phyloP scores from a whole-genome alignment of 306 rosid species.

The Bauhinia variegata region DNA sequence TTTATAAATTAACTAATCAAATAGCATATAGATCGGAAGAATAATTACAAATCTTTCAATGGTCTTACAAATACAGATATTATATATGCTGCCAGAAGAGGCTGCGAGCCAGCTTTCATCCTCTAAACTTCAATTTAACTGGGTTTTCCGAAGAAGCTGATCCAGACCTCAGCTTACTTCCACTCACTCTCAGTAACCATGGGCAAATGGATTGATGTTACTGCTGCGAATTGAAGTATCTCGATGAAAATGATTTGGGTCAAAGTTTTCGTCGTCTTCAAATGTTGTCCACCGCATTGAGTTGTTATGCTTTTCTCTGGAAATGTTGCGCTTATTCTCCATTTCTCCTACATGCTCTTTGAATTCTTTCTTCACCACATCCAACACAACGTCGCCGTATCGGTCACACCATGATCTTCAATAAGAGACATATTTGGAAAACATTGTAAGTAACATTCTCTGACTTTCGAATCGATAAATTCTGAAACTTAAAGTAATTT shows the following conservation, averaged over 20 bases:
- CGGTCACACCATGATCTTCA: slow-evolving; percentile 79
- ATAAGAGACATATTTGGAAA: not conserved
- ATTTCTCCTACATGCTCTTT: slow-evolving; percentile 77
- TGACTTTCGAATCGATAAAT: slow-evolving; percentile 3
- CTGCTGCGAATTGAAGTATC: slow-evolving; percentile 43
- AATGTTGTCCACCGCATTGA: slow-evolving; percentile 74
- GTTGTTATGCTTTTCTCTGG: slow-evolving; percentile 58
- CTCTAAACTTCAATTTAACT: not conserved
- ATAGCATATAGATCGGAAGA: slow-evolving; percentile 4
- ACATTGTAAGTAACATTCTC: not conserved
- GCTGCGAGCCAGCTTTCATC: not conserved
- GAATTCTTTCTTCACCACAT: slow-evolving; percentile 85
- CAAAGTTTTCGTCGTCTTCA: slow-evolving; percentile 76
- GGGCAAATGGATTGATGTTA: slow-evolving; percentile 56
- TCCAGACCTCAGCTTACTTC: slow-evolving; percentile 48
- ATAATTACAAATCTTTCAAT: slow-evolving; percentile 24
- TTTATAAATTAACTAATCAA: not conserved
- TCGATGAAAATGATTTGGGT: slow-evolving; percentile 66
- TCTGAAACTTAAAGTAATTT: too few relatives aligned
- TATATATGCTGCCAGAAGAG: not conserved
- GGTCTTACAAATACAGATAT: not conserved
- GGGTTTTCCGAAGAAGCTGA: slow-evolving; percentile 47
- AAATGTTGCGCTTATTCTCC: slow-evolving; percentile 63
- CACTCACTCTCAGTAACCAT: slow-evolving; percentile 29
- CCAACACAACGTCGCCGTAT: slow-evolving; percentile 71